Percentiles rank a stretch among this genome's conserved stretches.
Conservation (phyloP, 2,329 filamentous ascomycete genomes). For the Claviceps citrina region DNA sequence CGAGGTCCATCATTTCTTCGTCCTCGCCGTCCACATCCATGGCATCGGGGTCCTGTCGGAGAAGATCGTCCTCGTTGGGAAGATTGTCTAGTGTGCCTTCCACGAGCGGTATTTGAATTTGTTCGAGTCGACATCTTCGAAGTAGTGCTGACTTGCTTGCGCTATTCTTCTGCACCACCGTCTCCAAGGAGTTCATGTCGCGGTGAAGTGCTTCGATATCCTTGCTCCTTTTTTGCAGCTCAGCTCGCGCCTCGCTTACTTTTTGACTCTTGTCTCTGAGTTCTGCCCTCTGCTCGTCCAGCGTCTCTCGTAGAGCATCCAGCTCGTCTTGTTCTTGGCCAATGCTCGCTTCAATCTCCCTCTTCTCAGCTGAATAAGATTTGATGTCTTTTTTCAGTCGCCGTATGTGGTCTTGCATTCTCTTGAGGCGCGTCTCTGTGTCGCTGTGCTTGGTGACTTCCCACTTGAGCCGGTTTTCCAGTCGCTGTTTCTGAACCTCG, state of each 20-base stretch:
- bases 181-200: constrained; percentile 64
- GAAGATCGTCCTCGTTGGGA: constrained; percentile 69
- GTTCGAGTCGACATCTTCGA: constrained; percentile 81
- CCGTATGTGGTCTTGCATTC: constrained; percentile 49
- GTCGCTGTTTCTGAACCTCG: constrained; percentile 62
- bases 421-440: constrained; percentile 52
- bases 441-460: constrained; percentile 36
- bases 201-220: constrained; percentile 62
- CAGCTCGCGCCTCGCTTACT: constrained; percentile 61
- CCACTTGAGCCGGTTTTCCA: constrained; percentile 48
- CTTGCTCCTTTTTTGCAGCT: constrained; percentile 71
- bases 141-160: constrained; percentile 72
- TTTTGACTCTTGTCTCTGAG: constrained; percentile 56
- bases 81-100: constrained; percentile 68
- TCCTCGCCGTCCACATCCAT: constrained; percentile 79
- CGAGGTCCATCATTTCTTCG: constrained; percentile 43
- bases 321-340: constrained; percentile 61
- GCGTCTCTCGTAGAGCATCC: constrained; percentile 55
- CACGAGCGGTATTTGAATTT: constrained; percentile 69
- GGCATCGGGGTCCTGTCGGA: constrained; percentile 64
- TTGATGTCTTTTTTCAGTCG: constrained; percentile 55
- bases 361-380: constrained; percentile 56
- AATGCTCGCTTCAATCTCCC: constrained; percentile 56
- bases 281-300: constrained; percentile 53
- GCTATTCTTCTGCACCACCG: constrained; percentile 71